Base-by-base conservation (phyloP, 805 yeast genomes). In the Priceomyces medius region DNA sequence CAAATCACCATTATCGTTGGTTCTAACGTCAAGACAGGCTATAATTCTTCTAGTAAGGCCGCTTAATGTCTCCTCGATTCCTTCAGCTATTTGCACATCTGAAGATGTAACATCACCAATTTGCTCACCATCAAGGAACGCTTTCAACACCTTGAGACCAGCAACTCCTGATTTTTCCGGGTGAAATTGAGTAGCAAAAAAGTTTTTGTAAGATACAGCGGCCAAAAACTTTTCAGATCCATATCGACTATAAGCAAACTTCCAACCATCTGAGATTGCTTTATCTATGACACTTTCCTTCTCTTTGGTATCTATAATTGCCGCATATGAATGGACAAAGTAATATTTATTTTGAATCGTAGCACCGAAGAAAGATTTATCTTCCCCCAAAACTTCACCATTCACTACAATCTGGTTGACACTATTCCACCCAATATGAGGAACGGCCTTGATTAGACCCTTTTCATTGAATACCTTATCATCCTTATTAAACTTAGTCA, bases 111-210 rank as follows among this genome's bases (percentile, higher is more conserved):
- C 43, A 7, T 39, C 43, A 2, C 64, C 53, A 20, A 61, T 31
- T 44, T 65, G 69, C 7, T 63, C 55, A 20, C 74, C 76, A 28
- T 73, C 74, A 51, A 93, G 68, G 58, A 93, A 93, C 20, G 86
- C 77, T 43, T 76, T 75, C 43, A 93, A 76, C 7, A 91, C 80
- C 46, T 77, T 76, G 34, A 93, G 69, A 37, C 99, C 99, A 3
- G 96, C 96, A 17, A 71, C 58, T 9, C 99, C 99, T 3, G 97
- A 88, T 63, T 93, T 93, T 59, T 93, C 99, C n/a, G 99, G 99
- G 64, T 93, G 99, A 64, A 93, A 93, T 63, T 93, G 99, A 1
- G 98, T 93, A 32, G 97, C 96, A 64, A 93, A 87, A 8, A 91
- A 70, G 48, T 88, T 90, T 44, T 75, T 88, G 55, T 76, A 83